Conservation (phyloP, 768 basidiomycete genomes). For the Xerocomus potaroensis region DNA sequence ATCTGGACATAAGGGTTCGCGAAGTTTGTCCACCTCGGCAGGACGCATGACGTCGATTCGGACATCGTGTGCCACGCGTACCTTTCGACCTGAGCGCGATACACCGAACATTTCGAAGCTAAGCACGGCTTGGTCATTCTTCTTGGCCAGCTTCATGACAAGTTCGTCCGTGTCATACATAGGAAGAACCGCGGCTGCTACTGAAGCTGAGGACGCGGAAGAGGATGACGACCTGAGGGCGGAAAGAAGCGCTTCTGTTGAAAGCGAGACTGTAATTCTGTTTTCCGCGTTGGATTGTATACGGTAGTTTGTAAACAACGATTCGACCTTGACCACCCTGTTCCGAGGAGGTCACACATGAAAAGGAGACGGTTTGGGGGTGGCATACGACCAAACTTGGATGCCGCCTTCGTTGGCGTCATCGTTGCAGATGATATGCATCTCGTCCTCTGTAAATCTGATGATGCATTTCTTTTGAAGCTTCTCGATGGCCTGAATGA, state of each 20-base stretch:
- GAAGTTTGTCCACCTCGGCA: slow-evolving; percentile 63
- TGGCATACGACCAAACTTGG: slow-evolving; percentile 76
- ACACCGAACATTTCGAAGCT: slow-evolving; percentile 70
- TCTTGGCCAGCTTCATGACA: slow-evolving; percentile 83
- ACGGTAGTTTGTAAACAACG: slow-evolving; percentile 71
- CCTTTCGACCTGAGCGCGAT: slow-evolving; percentile 57
- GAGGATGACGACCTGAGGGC: slow-evolving; percentile 65
- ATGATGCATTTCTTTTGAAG: slow-evolving; percentile 82
- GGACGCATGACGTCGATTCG: slow-evolving; percentile 78
- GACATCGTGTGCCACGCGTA: slow-evolving; percentile 76
- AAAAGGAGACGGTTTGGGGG: slow-evolving; percentile 25
- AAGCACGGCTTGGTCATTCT: slow-evolving; percentile 72
- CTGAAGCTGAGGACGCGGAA: slow-evolving; percentile 39
- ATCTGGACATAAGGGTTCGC: slow-evolving; percentile 81
- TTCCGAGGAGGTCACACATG: slow-evolving; percentile 6
- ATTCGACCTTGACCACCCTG: slow-evolving; percentile 61
- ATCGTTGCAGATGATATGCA: slow-evolving; percentile 81
- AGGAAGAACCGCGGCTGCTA: slow-evolving; percentile 27
- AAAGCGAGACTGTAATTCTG: slow-evolving; percentile 71
- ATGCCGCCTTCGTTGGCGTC: slow-evolving; percentile 80
- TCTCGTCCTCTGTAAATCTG: slow-evolving; percentile 66
- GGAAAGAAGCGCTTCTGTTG: slow-evolving; percentile 68
- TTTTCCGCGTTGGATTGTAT: slow-evolving; percentile 85
- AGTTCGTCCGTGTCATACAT: slow-evolving; percentile 58
- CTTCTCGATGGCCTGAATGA: slow-evolving; percentile 79